phyloP scores from a whole-genome alignment of 2,329 filamentous ascomycete species.

The Cercospora sp. region DNA sequence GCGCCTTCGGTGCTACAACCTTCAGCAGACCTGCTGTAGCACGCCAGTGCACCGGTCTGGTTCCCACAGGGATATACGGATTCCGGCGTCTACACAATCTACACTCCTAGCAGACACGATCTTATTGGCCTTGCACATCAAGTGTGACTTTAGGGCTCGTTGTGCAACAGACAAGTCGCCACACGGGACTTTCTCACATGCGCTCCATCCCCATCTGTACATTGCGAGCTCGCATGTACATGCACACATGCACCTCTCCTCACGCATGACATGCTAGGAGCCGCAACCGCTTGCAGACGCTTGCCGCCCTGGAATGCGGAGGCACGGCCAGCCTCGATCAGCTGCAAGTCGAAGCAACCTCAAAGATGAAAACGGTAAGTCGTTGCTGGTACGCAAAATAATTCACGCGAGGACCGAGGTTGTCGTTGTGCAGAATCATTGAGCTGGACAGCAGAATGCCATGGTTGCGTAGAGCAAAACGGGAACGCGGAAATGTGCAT shows the following conservation, averaged over 20 bases:
- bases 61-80: neutral
- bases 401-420: neutral
- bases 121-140: neutral
- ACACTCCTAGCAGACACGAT: neutral
- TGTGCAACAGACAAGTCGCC: neutral
- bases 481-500: neutral
- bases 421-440: neutral
- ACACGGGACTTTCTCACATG: neutral
- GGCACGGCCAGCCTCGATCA: neutral
- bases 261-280: neutral
- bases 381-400: no score
- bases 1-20: neutral
- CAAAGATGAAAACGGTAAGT: neutral
- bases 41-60: neutral
- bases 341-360: neutral
- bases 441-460: no score
- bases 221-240: neutral
- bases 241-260: neutral
- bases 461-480: neutral
- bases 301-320: neutral
- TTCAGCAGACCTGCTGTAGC: neutral
- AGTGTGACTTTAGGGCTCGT: neutral
- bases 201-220: neutral
- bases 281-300: neutral
- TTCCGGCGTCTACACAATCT: neutral